Conservation (phyloP, 495 filamentous ascomycete genomes). For the Tuber borchii region DNA sequence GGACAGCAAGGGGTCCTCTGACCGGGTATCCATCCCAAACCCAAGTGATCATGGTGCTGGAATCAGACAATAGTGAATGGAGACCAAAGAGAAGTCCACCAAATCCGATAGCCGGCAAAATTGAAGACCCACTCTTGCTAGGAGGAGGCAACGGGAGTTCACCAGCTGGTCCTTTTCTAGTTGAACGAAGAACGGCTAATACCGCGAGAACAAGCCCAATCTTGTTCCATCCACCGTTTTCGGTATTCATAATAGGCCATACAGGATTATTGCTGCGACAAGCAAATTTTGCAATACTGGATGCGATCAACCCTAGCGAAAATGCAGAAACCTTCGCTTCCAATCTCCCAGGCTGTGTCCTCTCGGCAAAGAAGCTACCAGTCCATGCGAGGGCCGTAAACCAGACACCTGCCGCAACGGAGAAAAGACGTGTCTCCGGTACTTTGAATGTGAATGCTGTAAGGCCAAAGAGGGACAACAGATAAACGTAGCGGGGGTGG, state of each 20-base stretch:
- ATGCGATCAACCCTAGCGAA: constrained; percentile 73
- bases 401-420: constrained; percentile 68
- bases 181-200: constrained; percentile 64
- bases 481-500: constrained; percentile 62
- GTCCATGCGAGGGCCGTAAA: constrained; percentile 76
- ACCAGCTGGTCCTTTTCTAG: constrained; percentile 52
- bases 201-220: constrained; percentile 68
- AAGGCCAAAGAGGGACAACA: constrained; percentile 72
- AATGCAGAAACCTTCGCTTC: constrained; percentile 76
- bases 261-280: constrained; percentile 95
- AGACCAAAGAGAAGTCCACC: constrained; percentile 83
- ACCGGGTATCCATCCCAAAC: constrained; percentile 98
- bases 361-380: constrained; percentile 70
- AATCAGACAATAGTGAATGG: constrained; percentile 90
- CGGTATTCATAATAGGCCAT: constrained; percentile 85
- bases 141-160: constrained; percentile 43
- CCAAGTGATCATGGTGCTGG: constrained; percentile 98
- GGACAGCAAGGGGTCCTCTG: constrained; percentile 77
- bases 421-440: constrained; percentile 71
- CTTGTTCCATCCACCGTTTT: constrained; percentile 91
- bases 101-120: constrained; percentile 68
- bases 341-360: constrained; percentile 63
- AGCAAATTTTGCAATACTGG: constrained; percentile 84
- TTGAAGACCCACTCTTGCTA: constrained; percentile 56
- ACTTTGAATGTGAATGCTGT: constrained; percentile 67